Base-by-base conservation (phyloP, 768 basidiomycete species). In the Erythrobasidium yunnanense region DNA sequence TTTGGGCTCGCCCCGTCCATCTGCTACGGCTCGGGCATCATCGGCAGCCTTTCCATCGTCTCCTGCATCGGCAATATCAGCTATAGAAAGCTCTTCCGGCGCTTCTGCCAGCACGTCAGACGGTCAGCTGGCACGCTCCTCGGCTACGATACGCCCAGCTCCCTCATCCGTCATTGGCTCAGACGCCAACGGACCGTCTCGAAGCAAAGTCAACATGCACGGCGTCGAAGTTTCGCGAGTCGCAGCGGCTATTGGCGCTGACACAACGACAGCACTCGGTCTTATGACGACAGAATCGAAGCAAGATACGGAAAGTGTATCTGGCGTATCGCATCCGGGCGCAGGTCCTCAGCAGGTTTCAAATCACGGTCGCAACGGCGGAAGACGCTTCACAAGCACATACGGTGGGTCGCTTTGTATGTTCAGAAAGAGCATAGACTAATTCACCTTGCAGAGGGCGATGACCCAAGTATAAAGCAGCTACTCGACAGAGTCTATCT, bases 401-500 rank as follows among this genome's bases (percentile, higher is more conserved):
- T 79, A 79, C 66, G 74, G 73, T 71, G 8, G 29, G 70, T 35
- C 6, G 15, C n/a, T 2, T 25, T 25, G 2, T n/a, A 17, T 1
- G 2, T 38, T 22, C 20, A 11, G 8, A 1, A 6, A 15, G 0
- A 2, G 22, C 20, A 22, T 4, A 2, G 18, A 27, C 55, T 2
- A 22, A 11, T 6, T 2, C 1, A 29, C 23, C 17, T 15, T 8
- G 33, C 71, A 91, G 92, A 95, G 70, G 87, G 87, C 0, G 87
- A 87, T 72, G 93, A 97, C 73, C 85, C 87, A 47, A 88, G 87
- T 7, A 88, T 97, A 71, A 87, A 83, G 72, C 87, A 87, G 53
- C 79, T 97, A 13, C 78, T 99, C 22, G 95, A 97, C 73, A 86
- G 88, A 65, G 79, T 92, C 22, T 96, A 90, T 73, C 79, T 89